phyloP scores from a whole-genome alignment of 1,139 yeast genomes.

The Hyphopichia fennica region DNA sequence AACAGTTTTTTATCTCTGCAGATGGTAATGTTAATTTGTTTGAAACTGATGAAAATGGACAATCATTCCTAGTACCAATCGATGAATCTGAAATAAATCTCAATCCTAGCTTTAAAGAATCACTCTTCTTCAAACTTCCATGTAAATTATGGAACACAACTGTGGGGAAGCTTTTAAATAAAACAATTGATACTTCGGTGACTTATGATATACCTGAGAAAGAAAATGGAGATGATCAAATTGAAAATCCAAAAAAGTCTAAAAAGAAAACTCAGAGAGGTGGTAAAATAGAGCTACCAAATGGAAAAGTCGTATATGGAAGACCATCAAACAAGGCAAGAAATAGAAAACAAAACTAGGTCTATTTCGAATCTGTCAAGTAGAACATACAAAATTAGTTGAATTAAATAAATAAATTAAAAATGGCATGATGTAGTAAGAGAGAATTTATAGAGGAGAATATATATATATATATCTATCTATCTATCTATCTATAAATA shows the following conservation, averaged over 20 bases:
- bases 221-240: conserved; percentile 8
- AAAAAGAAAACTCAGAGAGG: conserved; percentile 41
- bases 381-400: not conserved
- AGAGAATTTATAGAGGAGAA: too few species aligned
- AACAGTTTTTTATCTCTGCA: conserved; percentile 61
- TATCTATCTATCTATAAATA: too few species aligned
- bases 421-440: too few species aligned
- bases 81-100: conserved; percentile 41
- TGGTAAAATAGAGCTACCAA: conserved; percentile 52
- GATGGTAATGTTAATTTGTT: conserved; percentile 68
- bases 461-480: too few species aligned
- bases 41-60: conserved; percentile 50
- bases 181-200: conserved; percentile 25
- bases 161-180: conserved; percentile 36
- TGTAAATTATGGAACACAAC: conserved; percentile 43
- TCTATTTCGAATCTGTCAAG: too few species aligned
- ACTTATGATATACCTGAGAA: conserved; percentile 15
- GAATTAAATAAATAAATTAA: not conserved
- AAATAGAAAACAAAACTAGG: conserved; percentile 6
- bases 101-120: conserved; percentile 52
- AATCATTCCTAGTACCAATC: conserved; percentile 22
- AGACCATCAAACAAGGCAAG: conserved; percentile 25
- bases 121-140: conserved; percentile 52
- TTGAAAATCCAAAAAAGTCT: conserved; percentile 17
- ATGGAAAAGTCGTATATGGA: conserved; percentile 59